Evolutionary conservation across 2,329 filamentous ascomycete genomes (phyloP), one percentile per base, ranked within the genome.

Genomic region (Nigrospora sphaerica): DNA sequence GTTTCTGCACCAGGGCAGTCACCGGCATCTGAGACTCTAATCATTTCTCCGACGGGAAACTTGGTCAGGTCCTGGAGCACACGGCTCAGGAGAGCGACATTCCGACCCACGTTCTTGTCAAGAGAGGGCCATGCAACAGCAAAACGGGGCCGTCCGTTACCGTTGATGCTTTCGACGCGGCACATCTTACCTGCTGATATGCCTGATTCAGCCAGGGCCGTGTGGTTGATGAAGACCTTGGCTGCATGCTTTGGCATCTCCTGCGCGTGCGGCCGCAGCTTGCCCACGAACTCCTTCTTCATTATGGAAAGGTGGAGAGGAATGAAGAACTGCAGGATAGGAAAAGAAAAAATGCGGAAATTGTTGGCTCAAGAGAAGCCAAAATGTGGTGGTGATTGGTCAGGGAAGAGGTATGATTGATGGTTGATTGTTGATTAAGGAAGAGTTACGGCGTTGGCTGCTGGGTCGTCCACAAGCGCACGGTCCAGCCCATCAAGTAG

Each of bases 31-130:
- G 75, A 73, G 41, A 95, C 71, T 32, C 65, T 66, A 32, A 77
- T 68, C 43, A 81, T 77, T 42, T 90, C 86, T 14, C 81, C 82
- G 4, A 93, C 71, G 50, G 85, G 84, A 55, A 95, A 77, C 1
- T 80, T 80, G 54, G 86, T 86, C 7, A 80, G 77, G 33, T 86
- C 83, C 51, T 87, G 84, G 45, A 95, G 80, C 6, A 80, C 73
- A 51, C 87, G 83, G 18, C 87, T 83, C 70, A 88, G 80, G 71
- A 91, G 76, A 42, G 86, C 71, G 47, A 88, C 74, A 51, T 83
- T 78, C 53, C 80, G 80, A 58, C 73, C 71, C 46, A 88, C 74
- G 51, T 82, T 78, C 53, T 80, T 80, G 58, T 74, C 72, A 2
- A 73, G 70, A 14, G 74, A 63, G 1, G 70, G 68, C 68, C 74